Conservation (phyloP, 1,284 basidiomycete genomes). For the Phaffia rhodozyma region DNA sequence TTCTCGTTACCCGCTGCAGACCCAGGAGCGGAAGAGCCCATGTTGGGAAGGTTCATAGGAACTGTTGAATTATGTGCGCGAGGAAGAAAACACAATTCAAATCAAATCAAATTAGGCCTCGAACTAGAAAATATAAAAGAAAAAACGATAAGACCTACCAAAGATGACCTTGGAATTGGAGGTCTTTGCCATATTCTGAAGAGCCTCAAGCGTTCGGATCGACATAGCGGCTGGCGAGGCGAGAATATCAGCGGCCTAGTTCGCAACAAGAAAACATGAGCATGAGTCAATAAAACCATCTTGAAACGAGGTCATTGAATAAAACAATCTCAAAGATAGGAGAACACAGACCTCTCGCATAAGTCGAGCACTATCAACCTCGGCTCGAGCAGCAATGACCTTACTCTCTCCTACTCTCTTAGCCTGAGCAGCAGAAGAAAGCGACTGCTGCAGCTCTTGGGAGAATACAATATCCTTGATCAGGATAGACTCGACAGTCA, state of each 20-base stretch:
- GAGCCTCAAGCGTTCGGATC: slow-evolving; percentile 84
- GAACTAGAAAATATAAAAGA: not conserved
- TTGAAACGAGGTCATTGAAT: not conserved
- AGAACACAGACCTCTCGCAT: slow-evolving; percentile 51
- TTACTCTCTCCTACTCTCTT: slow-evolving; percentile 52
- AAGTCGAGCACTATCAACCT: slow-evolving; percentile 80
- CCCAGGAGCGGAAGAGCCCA: too few species aligned
- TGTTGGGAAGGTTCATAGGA: too few species aligned
- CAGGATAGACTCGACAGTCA: slow-evolving; percentile 84
- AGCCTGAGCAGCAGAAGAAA: slow-evolving; percentile 86
- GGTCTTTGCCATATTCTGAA: slow-evolving; percentile 59
- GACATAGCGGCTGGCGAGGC: slow-evolving; percentile 92
- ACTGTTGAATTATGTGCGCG: too few species aligned
- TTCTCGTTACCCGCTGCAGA: too few species aligned
- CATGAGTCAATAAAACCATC: not conserved
- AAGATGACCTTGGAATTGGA: slow-evolving; percentile 79
- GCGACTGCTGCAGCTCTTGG: slow-evolving; percentile 74
- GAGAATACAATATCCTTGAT: slow-evolving; percentile 85
- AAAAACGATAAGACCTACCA: slow-evolving; percentile 27
- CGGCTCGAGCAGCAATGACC: slow-evolving; percentile 90
- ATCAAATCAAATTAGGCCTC: too few species aligned
- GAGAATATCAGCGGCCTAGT: slow-evolving; percentile 72
- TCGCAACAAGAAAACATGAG: not conserved
- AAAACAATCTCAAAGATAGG: too few species aligned
- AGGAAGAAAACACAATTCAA: too few species aligned